phyloP scores from a whole-genome alignment of 179 eudicot species.

The Spergularia azorica region DNA sequence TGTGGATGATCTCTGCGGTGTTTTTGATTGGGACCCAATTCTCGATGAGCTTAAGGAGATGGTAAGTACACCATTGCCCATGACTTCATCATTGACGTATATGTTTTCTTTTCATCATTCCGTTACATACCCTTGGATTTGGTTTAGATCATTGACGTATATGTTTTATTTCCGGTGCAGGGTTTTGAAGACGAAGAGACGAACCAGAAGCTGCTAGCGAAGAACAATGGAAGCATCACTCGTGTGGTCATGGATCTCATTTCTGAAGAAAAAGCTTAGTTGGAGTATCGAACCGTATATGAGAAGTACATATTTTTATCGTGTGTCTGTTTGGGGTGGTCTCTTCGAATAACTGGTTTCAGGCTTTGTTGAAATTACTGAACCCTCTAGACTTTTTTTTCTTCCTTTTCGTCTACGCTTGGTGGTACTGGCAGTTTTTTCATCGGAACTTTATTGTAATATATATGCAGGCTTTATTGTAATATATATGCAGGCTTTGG shows the following conservation, averaged over 20 bases:
- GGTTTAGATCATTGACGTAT: background rate
- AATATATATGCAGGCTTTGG: too few species aligned
- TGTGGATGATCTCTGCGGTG: conserved; percentile 78
- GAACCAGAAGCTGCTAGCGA: conserved; percentile 64
- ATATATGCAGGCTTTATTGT: too few species aligned
- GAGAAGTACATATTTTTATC: background rate
- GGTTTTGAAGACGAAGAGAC: conserved; percentile 53
- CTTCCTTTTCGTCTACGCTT: background rate
- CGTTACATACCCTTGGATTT: background rate
- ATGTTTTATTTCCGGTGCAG: conserved; percentile 25
- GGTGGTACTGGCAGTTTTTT: too few species aligned
- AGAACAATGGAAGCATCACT: conserved; percentile 75
- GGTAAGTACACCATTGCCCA: conserved; percentile 29
- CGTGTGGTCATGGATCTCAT: conserved; percentile 80
- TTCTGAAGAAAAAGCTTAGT: conserved; percentile 40
- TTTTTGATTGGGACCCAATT: conserved; percentile 71
- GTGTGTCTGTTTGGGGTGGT: background rate
- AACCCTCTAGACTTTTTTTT: background rate
- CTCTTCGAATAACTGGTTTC: too few species aligned
- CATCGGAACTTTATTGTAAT: too few species aligned
- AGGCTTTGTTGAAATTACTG: background rate
- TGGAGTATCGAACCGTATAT: too few species aligned
- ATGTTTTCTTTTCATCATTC: background rate
- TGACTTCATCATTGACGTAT: background rate
- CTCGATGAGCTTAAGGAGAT: conserved; percentile 86